Percentiles rank a stretch among this genome's conserved stretches.
phyloP scores from a whole-genome alignment of 1,284 basidiomycete genomes.

The Athelia psychrophila region DNA sequence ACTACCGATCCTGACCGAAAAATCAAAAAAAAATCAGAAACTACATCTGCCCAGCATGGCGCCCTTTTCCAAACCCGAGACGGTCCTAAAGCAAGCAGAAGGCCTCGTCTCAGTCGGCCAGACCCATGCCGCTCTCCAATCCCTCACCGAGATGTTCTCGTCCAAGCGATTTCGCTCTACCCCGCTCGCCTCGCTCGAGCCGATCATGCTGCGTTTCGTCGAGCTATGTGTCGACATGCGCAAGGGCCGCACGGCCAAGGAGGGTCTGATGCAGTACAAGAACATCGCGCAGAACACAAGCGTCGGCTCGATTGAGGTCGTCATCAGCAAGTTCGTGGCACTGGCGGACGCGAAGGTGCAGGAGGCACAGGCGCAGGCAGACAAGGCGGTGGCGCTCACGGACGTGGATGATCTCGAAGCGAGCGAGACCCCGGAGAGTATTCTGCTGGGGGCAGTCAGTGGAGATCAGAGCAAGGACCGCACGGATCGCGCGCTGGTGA shows the following conservation, averaged over 20 bases:
- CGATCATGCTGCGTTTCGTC: conserved; percentile 92
- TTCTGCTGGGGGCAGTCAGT: conserved; percentile 84
- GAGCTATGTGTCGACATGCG: conserved; percentile 96
- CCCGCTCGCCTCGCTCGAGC: conserved; percentile 87
- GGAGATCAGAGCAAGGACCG: conserved; percentile 94
- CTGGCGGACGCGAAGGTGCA: conserved; percentile 87
- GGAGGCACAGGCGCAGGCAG: conserved; percentile 85
- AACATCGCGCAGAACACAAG: conserved; percentile 94
- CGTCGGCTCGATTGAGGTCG: conserved; percentile 89
- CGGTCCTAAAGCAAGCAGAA: conserved; percentile 89
- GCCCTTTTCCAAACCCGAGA: conserved; percentile 89
- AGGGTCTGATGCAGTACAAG: conserved; percentile 96
- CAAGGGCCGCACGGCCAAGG: conserved; percentile 91
- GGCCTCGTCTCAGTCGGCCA: conserved; percentile 91
- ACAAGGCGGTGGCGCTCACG: conserved; percentile 59
- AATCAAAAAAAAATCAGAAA: background rate
- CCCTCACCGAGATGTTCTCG: conserved; percentile 88
- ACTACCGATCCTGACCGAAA: too few species aligned
- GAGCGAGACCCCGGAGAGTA: conserved; percentile 90
- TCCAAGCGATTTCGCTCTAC: conserved; percentile 95
- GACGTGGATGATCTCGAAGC: conserved; percentile 91
- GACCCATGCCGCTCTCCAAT: conserved; percentile 84
- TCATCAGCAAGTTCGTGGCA: conserved; percentile 88
- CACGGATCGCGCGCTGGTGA: conserved; percentile 93
- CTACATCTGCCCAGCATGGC: conserved; percentile 57